These are phyloP conservation scores for Aspergillus uvarum DNA, from an alignment of 2,329 filamentous ascomycete genomes.

Conservation along the genomic window DNA sequence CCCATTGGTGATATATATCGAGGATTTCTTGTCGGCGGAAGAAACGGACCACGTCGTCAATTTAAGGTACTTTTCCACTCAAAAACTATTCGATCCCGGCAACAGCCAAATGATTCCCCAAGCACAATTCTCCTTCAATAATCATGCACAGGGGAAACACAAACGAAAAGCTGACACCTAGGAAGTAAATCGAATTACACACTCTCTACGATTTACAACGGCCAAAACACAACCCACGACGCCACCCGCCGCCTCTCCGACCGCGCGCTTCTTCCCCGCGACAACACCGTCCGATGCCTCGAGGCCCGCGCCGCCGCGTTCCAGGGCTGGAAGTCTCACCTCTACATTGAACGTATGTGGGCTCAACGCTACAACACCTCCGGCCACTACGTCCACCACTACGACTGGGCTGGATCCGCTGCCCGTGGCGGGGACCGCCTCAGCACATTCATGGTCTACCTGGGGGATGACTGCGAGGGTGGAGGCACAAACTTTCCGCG, in stretches of 20 bases:
- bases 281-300: conserved; percentile 56
- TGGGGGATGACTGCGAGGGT: conserved; percentile 53
- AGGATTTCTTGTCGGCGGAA: conserved; percentile 51
- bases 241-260: conserved; percentile 54
- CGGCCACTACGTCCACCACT: conserved; percentile 61
- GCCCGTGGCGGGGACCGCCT: conserved; percentile 45
- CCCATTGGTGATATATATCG: conserved; percentile 60
- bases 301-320: conserved; percentile 58
- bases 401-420: conserved; percentile 55
- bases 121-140: not conserved
- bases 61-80: conserved; percentile 46
- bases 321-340: conserved; percentile 59
- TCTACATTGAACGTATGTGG: conserved; percentile 62
- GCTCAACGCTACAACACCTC: conserved; percentile 58
- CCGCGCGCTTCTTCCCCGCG: conserved; percentile 48
- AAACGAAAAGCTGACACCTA: not conserved
- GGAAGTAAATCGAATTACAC: conserved; percentile 46
- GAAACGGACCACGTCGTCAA: conserved; percentile 54
- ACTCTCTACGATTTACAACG: conserved; percentile 56
- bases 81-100: not conserved
- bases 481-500: conserved; percentile 63
- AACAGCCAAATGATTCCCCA: not conserved
- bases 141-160: not conserved
- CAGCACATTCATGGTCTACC: conserved; percentile 63
- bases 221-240: conserved; percentile 49